A percentile compares a stretch with the other conserved stretches of the same genome.
Evolutionary conservation across 768 basidiomycete genomes (phyloP).

Genomic region (Phylloporus rhodoxanthus): DNA sequence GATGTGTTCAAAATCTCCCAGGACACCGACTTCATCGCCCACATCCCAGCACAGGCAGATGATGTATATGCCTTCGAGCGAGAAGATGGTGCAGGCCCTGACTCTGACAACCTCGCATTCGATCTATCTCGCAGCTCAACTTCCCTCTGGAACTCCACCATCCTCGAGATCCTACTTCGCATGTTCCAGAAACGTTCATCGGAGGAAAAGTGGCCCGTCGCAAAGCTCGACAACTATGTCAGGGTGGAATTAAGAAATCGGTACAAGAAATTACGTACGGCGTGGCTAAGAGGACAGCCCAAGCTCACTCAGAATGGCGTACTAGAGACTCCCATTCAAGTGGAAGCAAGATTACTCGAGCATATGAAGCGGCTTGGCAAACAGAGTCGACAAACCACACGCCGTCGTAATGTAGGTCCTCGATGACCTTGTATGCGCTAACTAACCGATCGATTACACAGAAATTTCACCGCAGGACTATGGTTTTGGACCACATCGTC

Average conservation of each 20-base stretch:
- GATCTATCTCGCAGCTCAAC: not conserved
- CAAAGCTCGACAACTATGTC: not conserved
- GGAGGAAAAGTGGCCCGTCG: not conserved
- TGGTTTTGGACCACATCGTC: no score
- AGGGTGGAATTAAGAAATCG: not conserved
- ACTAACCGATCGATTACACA: no score
- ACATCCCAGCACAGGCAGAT: not conserved
- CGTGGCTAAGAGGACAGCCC: not conserved
- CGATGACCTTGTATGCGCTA: no score
- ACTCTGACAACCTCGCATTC: not conserved
- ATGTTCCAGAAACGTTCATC: not conserved
- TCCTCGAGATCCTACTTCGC: not conserved
- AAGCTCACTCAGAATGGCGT: not conserved
- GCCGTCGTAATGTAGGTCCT: no score
- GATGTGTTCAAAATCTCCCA: no score
- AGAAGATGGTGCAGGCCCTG: not conserved
- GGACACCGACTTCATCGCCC: not conserved
- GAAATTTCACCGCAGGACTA: no score
- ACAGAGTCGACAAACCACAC: no score
- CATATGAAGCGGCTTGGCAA: no score
- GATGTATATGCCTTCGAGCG: not conserved
- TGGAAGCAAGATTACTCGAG: no score
- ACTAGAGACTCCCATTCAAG: not conserved
- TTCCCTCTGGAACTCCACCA: not conserved
- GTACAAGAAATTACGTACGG: not conserved